Conservation (phyloP, 2,329 filamentous ascomycete genomes). For the Penicillium crustosum region DNA sequence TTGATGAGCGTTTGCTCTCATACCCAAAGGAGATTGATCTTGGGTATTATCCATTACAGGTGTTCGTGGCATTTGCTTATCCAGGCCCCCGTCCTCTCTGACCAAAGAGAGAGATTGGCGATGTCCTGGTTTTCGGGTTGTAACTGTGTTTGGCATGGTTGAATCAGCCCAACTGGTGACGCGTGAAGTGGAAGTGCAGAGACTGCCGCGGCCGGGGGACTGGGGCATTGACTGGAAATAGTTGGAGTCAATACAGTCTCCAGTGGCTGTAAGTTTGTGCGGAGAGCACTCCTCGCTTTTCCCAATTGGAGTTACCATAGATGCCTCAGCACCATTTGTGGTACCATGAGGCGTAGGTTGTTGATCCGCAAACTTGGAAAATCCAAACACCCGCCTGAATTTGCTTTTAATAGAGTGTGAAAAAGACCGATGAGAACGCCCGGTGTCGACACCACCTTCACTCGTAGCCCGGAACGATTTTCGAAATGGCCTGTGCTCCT, state of each 20-base stretch:
- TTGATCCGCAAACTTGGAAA: slow-evolving; percentile 25
- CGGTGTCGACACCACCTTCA: slow-evolving; percentile 13
- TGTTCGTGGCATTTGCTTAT: slow-evolving; percentile 13
- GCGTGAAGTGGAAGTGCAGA: slow-evolving; percentile 42
- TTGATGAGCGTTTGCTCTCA: slow-evolving; percentile 14
- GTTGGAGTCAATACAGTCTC: neutral
- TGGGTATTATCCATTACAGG: neutral
- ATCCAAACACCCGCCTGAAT: slow-evolving; percentile 43
- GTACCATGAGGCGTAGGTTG: neutral
- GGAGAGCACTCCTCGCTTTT: neutral
- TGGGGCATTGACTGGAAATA: slow-evolving; percentile 23
- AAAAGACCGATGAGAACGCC: slow-evolving; percentile 33
- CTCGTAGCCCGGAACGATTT: slow-evolving; percentile 38
- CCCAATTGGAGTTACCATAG: neutral
- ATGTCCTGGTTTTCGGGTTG: slow-evolving; percentile 33
- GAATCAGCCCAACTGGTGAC: slow-evolving; percentile 53
- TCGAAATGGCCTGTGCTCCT: slow-evolving; percentile 38
- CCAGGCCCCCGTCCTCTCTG: slow-evolving; percentile 40
- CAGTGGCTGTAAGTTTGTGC: neutral
- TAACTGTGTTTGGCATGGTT: slow-evolving; percentile 43
- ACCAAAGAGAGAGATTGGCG: slow-evolving; percentile 46
- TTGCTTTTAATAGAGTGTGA: slow-evolving; percentile 45
- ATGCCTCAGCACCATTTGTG: neutral
- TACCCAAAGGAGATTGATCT: slow-evolving; percentile 18
- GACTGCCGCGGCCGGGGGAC: slow-evolving; percentile 35